phyloP scores from a whole-genome alignment of 441 rosid genomes.

The Gossypium trilobum region DNA sequence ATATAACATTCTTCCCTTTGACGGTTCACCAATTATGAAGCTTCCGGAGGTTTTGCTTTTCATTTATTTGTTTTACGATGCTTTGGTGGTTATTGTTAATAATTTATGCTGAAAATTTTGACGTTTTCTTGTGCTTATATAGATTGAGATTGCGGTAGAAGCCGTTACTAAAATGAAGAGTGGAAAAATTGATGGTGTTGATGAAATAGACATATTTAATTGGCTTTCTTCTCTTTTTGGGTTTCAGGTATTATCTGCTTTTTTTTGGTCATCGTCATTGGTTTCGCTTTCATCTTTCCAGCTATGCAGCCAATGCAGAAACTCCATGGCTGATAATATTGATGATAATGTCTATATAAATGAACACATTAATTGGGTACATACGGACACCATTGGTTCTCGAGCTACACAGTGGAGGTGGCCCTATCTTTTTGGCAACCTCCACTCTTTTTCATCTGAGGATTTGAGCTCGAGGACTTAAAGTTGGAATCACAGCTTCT shows the following conservation, averaged over 20 bases:
- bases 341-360: background rate
- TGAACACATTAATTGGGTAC: too few species aligned
- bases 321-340: background rate
- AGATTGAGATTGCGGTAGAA: conserved; percentile 73
- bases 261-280: background rate
- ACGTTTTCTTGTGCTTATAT: background rate
- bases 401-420: too few species aligned
- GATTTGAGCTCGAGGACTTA: background rate
- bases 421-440: background rate
- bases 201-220: conserved; percentile 55
- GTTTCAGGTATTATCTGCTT: conserved; percentile 61
- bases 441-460: background rate
- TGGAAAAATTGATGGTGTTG: conserved; percentile 25
- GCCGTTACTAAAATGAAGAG: conserved; percentile 51
- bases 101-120: background rate
- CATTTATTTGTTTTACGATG: background rate
- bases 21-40: conserved; percentile 71
- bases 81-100: conserved; percentile 13
- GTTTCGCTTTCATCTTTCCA: background rate
- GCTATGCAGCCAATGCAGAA: background rate
- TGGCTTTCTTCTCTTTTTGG: conserved; percentile 91
- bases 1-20: conserved; percentile 77
- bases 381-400: too few species aligned
- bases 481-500: background rate
- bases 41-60: conserved; percentile 66